Conservation (phyloP, 2,329 filamentous ascomycete species). For the Orbilia javanica region DNA sequence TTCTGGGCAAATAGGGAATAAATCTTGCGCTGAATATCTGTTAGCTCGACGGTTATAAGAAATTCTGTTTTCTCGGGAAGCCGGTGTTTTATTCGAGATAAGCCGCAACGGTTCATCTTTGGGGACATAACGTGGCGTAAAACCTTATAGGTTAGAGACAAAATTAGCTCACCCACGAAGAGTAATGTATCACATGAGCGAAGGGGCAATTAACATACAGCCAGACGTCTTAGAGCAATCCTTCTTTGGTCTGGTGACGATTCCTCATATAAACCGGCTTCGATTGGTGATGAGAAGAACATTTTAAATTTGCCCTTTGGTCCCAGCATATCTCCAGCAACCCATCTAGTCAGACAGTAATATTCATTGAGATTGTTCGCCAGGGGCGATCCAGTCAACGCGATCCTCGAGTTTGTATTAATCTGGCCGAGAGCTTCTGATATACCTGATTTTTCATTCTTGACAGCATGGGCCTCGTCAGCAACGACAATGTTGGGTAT, state of each 20-base stretch:
- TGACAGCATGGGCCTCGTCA: constrained; percentile 86
- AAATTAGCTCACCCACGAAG: constrained; percentile 29
- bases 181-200: background rate
- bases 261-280: constrained; percentile 76
- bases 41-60: constrained; percentile 79
- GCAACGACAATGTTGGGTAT: constrained; percentile 80
- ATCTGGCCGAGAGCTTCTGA: constrained; percentile 73
- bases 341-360: constrained; percentile 87
- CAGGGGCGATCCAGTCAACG: constrained; percentile 86
- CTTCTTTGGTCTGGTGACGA: constrained; percentile 67
- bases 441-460: constrained; percentile 73
- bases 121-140: constrained; percentile 71
- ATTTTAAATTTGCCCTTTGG: constrained; percentile 74
- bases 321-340: constrained; percentile 80
- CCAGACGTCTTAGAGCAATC: constrained; percentile 16
- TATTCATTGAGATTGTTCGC: constrained; percentile 88
- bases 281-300: constrained; percentile 80
- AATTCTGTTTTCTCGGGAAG: constrained; percentile 85
- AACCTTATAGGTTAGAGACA: constrained; percentile 62
- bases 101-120: constrained; percentile 82
- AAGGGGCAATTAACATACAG: constrained; percentile 2
- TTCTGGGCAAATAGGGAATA: constrained; percentile 68
- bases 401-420: constrained; percentile 78
- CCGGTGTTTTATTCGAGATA: constrained; percentile 75
- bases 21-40: constrained; percentile 73